Evolutionary conservation across 352 stramenopile species (phyloP).

Genomic region (Globisporangium takayamanum): DNA sequence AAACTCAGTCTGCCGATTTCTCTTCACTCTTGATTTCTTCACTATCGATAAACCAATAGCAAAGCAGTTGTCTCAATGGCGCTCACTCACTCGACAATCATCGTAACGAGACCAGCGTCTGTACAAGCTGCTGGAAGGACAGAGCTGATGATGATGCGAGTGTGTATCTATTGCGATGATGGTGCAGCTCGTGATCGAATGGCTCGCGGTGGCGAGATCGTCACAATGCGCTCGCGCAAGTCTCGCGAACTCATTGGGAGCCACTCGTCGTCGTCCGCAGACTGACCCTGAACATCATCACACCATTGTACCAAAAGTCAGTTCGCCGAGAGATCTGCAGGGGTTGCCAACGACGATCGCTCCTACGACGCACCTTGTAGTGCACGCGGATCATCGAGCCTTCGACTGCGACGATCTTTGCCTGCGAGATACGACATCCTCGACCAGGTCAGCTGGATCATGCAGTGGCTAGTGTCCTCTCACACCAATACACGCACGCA

Average conservation of each 20-base stretch:
- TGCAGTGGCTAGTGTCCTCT: background rate
- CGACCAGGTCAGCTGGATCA: background rate
- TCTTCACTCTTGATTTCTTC: background rate
- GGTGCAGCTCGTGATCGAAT: conserved; percentile 16
- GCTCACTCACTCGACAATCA: too few relatives aligned
- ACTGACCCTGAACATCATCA: conserved; percentile 33
- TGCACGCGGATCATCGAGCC: conserved; percentile 73
- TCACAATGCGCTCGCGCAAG: conserved; percentile 37
- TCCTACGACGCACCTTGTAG: conserved; percentile 45
- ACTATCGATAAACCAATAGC: background rate
- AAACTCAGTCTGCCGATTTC: background rate
- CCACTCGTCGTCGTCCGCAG: conserved; percentile 65
- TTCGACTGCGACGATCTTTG: conserved; percentile 56
- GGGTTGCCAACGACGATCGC: too few relatives aligned
- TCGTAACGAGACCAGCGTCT: too few relatives aligned
- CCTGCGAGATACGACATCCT: conserved; percentile 18
- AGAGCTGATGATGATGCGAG: too few relatives aligned
- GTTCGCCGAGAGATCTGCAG: too few relatives aligned
- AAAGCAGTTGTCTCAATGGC: background rate
- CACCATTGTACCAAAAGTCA: too few relatives aligned
- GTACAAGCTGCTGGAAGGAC: too few relatives aligned
- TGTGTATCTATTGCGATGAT: background rate
- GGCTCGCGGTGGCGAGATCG: conserved; percentile 20
- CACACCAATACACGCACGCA: conserved; percentile 7
- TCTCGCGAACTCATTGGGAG: conserved; percentile 41